phyloP scores from a whole-genome alignment of 805 yeast genomes.

The Pichia pseudocactophila region DNA sequence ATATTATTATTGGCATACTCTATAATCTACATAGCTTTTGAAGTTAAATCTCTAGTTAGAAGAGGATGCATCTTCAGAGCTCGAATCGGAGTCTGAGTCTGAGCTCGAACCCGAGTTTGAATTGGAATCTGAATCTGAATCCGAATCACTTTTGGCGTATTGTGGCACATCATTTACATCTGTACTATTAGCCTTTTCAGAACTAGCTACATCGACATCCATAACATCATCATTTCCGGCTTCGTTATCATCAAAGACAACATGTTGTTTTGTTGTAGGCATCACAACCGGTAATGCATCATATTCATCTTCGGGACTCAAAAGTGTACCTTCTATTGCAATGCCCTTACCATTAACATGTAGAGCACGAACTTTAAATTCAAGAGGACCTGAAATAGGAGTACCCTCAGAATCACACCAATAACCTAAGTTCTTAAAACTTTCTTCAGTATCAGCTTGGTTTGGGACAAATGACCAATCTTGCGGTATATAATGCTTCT shows the following conservation, averaged over 20 bases:
- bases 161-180: neutral
- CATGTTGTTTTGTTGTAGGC: slow-evolving; percentile 24
- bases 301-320: slow-evolving; percentile 47
- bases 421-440: slow-evolving; percentile 54
- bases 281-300: slow-evolving; percentile 45
- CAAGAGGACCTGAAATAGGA: slow-evolving; percentile 74
- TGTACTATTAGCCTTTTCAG: neutral
- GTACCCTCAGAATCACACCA: slow-evolving; percentile 77
- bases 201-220: neutral
- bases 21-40: neutral
- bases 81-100: neutral
- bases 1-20: neutral
- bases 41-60: too few relatives aligned
- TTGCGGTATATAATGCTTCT: slow-evolving; percentile 75
- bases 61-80: neutral
- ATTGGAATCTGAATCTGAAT: slow-evolving; percentile 5
- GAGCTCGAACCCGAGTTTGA: neutral
- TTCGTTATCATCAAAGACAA: slow-evolving; percentile 29
- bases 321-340: slow-evolving; percentile 80
- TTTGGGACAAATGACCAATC: slow-evolving; percentile 79
- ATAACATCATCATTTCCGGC: neutral
- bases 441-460: slow-evolving; percentile 40
- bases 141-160: neutral
- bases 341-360: slow-evolving; percentile 74
- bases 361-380: slow-evolving; percentile 64